Base-by-base conservation (phyloP, 352 stramenopile species). In the Pythium grandisporangium region DNA sequence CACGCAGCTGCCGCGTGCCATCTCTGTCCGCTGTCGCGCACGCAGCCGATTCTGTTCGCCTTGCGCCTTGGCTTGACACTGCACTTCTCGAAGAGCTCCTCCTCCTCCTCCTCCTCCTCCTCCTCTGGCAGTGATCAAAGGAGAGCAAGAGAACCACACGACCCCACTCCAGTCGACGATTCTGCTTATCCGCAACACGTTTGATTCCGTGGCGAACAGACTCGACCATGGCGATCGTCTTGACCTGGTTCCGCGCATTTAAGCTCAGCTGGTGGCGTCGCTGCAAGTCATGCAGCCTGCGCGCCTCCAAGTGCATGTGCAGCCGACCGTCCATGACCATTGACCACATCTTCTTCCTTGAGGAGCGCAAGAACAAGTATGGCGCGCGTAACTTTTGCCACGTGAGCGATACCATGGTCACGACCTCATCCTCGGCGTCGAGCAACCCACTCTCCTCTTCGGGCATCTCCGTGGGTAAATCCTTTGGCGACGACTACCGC, bases 361-460 rank as follows among this genome's bases (percentile, higher is more conserved):
- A 88, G 48, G 74, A 84, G 53, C 69, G 74, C 45, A 88, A 88
- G 66, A 84, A 88, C 57, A 83, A 82, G 55, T 74, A 66, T 29
- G 67, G 71, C 53, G 69, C 57, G 26, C 71, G 74, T 48, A 88
- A 88, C 58, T 88, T 88, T 45, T 80, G 62, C 52, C 74, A 88
- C 51, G 65, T 88, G 38, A 84, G 70, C 55, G 71, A 88, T 57
- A 78, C 71, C 13, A 64, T 64, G 42, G 56, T 76, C 50, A 67
- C 67, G 20, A 53, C 55, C 40, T 45, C 55, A 20, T 47, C 44
- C 14, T 58, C 55, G 20, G 33, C 48, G 11, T 59, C 57, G 42
- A 59, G 51, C 41, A 70, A 58, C 6, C 46, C 79, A 49, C 59
- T 84, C 44, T 65, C 63, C n/a, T 50, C 47, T 30, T n/a, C n/a